Evolutionary conservation across 1,284 basidiomycete genomes (phyloP).

Genomic region (Peniophora sp.): DNA sequence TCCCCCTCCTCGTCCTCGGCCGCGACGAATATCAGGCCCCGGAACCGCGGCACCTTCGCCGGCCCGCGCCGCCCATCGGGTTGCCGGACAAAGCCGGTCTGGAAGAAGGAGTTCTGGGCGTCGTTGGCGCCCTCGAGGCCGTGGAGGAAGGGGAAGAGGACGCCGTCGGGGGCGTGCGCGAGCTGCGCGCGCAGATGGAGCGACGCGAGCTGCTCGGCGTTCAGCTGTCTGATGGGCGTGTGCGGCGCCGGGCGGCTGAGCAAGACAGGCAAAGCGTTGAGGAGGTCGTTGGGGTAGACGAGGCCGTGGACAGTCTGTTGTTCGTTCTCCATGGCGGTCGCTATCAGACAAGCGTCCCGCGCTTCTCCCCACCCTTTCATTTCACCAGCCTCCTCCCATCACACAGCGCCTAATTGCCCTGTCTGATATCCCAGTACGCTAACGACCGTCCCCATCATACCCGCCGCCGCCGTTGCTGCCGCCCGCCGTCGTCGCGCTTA

Average conservation of each 20-base stretch:
- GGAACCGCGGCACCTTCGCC: slow-evolving; percentile 29
- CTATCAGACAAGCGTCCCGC: no score
- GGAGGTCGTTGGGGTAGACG: slow-evolving; percentile 30
- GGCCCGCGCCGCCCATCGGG: slow-evolving; percentile 12
- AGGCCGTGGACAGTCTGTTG: slow-evolving; percentile 31
- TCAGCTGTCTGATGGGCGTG: slow-evolving; percentile 41
- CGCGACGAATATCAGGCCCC: slow-evolving; percentile 71
- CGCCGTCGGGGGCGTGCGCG: slow-evolving; percentile 64
- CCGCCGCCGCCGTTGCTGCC: no score
- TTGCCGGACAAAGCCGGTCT: slow-evolving; percentile 23
- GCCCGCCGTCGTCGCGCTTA: no score
- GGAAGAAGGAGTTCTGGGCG: slow-evolving; percentile 74
- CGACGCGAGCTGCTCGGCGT: slow-evolving; percentile 46
- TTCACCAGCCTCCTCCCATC: no score
- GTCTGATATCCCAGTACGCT: no score
- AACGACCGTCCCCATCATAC: no score
- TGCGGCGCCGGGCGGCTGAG: slow-evolving; percentile 29
- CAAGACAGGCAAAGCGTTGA: slow-evolving; percentile 31
- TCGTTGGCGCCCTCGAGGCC: slow-evolving; percentile 74
- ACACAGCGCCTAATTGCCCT: no score
- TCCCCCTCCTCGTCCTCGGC: slow-evolving; percentile 50
- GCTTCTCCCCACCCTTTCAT: no score
- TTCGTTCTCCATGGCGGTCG: no score
- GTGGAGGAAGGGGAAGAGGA: slow-evolving; percentile 80
- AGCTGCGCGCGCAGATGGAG: slow-evolving; percentile 58